Conservation (phyloP, 495 filamentous ascomycete species). For the Physcia stellaris region DNA sequence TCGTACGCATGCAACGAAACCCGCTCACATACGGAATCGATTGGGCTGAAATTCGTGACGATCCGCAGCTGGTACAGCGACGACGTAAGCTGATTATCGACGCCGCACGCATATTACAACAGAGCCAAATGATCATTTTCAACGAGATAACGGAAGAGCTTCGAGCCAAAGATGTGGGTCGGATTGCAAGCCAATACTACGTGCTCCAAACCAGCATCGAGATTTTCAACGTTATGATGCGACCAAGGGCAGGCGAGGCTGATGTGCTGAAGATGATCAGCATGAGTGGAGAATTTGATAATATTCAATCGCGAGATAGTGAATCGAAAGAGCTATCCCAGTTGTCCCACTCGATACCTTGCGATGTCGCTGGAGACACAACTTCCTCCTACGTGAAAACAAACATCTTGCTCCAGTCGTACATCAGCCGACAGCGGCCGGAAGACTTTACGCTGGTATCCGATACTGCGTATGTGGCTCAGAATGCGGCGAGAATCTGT, state of each 20-base stretch:
- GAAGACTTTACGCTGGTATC: constrained; percentile 90
- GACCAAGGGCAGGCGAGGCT: constrained; percentile 62
- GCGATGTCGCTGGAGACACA: constrained; percentile 57
- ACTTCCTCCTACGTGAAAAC: constrained; percentile 80
- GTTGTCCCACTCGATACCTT: constrained; percentile 49
- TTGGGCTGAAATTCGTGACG: constrained; percentile 76
- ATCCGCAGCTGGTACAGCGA: constrained; percentile 70
- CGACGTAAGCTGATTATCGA: constrained; percentile 72
- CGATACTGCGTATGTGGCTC: constrained; percentile 86
- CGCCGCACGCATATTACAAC: constrained; percentile 70
- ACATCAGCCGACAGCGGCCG: constrained; percentile 77
- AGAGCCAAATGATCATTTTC: constrained; percentile 98
- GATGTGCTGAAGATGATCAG: constrained; percentile 91
- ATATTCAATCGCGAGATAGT: constrained; percentile 80
- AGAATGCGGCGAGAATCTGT: constrained; percentile 90
- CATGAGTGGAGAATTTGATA: constrained; percentile 92
- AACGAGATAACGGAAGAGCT: constrained; percentile 87
- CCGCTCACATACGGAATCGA: constrained; percentile 93
- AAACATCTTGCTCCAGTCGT: constrained; percentile 86
- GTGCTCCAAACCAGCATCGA: constrained; percentile 85
- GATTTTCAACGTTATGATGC: constrained; percentile 91
- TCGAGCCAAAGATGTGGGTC: constrained; percentile 80
- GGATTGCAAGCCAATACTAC: constrained; percentile 96
- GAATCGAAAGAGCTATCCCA: constrained; percentile 66
- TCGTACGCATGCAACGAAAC: constrained; percentile 87